These are phyloP conservation scores for Xylariaceae sp. DNA, from an alignment of 2,329 filamentous ascomycete species.

Conservation along the genomic window DNA sequence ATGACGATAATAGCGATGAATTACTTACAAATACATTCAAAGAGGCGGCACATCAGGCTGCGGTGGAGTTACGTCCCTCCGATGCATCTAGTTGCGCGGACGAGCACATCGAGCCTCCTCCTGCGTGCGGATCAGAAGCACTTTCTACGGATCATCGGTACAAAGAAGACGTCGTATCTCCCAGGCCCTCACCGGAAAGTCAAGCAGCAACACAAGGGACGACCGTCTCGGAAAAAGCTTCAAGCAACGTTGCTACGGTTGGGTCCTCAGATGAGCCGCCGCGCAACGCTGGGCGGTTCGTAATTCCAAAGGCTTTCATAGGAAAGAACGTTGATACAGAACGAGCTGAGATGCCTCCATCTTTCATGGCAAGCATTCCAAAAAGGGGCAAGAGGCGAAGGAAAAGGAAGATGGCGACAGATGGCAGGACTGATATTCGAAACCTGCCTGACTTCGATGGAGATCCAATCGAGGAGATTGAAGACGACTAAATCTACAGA, in stretches of 20 bases:
- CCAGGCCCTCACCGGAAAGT: conserved; percentile 16
- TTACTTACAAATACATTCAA: conserved; percentile 23
- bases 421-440: conserved; percentile 32
- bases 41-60: conserved; percentile 28
- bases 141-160: background rate
- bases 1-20: conserved; percentile 25
- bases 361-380: background rate
- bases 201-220: conserved; percentile 23
- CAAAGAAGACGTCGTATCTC: background rate
- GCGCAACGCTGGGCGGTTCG: conserved; percentile 20
- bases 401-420: conserved; percentile 19
- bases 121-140: conserved; percentile 14
- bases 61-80: conserved; percentile 27
- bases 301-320: conserved; percentile 27
- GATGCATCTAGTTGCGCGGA: conserved; percentile 14
- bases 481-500: conserved; percentile 7
- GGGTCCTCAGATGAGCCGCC: conserved; percentile 16
- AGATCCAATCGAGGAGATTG: conserved; percentile 32
- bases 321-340: conserved; percentile 23
- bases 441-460: conserved; percentile 29
- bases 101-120: conserved; percentile 10
- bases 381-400: background rate
- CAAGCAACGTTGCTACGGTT: conserved; percentile 21
- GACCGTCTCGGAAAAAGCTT: conserved; percentile 11
- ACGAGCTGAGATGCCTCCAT: background rate